These are phyloP conservation scores for Monilinia polystroma DNA, from an alignment of 2,329 filamentous ascomycete genomes.

Conservation along the genomic window DNA sequence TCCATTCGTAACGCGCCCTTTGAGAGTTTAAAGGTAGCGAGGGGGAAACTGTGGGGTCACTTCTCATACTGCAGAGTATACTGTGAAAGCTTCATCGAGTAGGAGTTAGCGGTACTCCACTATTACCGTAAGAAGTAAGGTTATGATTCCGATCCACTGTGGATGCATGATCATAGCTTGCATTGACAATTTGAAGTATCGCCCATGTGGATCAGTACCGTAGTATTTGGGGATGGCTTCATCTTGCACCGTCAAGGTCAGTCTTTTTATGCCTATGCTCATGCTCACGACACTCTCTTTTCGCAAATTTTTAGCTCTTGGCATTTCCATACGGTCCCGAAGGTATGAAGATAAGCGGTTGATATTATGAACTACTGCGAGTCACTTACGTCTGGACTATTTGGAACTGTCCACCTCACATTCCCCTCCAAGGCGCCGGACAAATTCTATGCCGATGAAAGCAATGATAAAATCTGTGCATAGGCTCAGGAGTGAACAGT, in stretches of 20 bases:
- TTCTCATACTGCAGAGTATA: neutral
- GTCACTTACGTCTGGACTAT: neutral
- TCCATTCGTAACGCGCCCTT: neutral
- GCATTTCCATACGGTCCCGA: neutral
- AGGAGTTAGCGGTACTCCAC: neutral
- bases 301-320: neutral
- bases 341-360: neutral
- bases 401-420: neutral
- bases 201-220: neutral
- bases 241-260: neutral
- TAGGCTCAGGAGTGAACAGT: too few species aligned
- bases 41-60: neutral
- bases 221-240: neutral
- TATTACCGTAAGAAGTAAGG: neutral
- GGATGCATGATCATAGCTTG: constrained; percentile 9
- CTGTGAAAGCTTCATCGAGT: neutral
- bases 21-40: neutral
- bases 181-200: neutral
- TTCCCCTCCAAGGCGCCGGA: neutral
- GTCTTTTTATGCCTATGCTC: neutral
- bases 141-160: neutral
- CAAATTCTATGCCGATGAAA: neutral
- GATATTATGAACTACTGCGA: neutral
- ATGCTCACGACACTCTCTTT: neutral
- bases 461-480: neutral